Percentiles rank a stretch among this genome's conserved stretches.
Evolutionary conservation across 106 monocot genomes (phyloP).

Genomic region (Apostasia shenzhenica): DNA sequence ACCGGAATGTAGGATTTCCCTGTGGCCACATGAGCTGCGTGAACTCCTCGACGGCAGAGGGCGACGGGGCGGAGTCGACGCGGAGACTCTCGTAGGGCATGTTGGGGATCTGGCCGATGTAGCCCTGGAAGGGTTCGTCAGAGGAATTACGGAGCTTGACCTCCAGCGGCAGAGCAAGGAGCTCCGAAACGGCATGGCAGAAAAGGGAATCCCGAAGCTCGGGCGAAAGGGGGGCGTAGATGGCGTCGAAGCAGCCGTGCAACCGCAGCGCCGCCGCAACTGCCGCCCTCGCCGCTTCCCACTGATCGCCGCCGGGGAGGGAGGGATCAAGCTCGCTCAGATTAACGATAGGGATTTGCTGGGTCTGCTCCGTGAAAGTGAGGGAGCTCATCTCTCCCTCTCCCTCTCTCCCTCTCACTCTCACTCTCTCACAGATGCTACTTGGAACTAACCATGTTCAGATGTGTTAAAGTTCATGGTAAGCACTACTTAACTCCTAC

Average conservation of each 20-base stretch:
- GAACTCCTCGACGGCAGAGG: conserved; percentile 12
- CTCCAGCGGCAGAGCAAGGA: conserved; percentile 33
- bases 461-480: no score
- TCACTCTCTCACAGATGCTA: no score
- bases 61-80: conserved; percentile 10
- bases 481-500: no score
- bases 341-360: conserved; percentile 5
- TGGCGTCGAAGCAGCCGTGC: conserved; percentile 35
- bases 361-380: not conserved
- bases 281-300: conserved; percentile 18
- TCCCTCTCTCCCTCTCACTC: not conserved
- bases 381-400: not conserved
- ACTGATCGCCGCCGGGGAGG: not conserved
- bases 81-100: conserved; percentile 30
- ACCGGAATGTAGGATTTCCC: conserved; percentile 38
- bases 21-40: conserved; percentile 36
- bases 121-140: conserved; percentile 17
- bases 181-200: conserved; percentile 11
- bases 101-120: conserved; percentile 17
- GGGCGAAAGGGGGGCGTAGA: conserved; percentile 14
- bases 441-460: no score
- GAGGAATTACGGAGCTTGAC: conserved; percentile 22
- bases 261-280: conserved; percentile 17
- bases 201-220: conserved; percentile 23
- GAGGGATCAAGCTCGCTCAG: conserved; percentile 7